Percentiles rank a stretch among this genome's conserved stretches.
phyloP scores from a whole-genome alignment of 371 early-diverging fungal species.

The Chytridiales sp. region DNA sequence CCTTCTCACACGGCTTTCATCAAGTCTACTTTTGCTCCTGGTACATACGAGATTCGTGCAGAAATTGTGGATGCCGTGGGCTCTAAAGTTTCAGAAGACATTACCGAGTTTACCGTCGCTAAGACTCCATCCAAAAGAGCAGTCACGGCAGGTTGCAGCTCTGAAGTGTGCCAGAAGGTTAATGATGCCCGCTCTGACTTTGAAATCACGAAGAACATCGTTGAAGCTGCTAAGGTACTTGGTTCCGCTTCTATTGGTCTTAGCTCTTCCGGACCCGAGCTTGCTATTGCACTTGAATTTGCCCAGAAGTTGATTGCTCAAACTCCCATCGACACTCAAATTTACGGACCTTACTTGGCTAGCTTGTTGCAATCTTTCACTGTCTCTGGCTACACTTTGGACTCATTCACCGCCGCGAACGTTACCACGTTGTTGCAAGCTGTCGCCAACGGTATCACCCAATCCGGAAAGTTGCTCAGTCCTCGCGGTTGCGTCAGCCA shows the following conservation, averaged over 20 bases:
- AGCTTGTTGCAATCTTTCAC: constrained; percentile 6
- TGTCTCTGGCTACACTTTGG: constrained; percentile 8
- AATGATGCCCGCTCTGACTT: background rate
- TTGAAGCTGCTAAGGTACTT: constrained; percentile 6
- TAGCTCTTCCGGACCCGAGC: constrained; percentile 5
- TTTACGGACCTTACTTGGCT: constrained; percentile 20
- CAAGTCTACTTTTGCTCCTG: constrained; percentile 4
- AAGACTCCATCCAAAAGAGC: background rate
- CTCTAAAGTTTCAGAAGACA: constrained; percentile 13
- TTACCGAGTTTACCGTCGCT: background rate
- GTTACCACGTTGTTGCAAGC: constrained; percentile 2
- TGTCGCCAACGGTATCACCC: constrained; percentile 1
- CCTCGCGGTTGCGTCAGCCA: constrained; percentile 14
- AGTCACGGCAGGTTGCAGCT: background rate
- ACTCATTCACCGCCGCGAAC: background rate
- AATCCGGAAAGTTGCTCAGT: constrained; percentile 1
- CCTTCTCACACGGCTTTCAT: constrained; percentile 10
- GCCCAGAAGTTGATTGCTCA: background rate
- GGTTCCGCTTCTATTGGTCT: constrained; percentile 13
- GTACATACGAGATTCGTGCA: constrained; percentile 18
- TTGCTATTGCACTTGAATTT: constrained; percentile 7
- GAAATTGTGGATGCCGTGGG: constrained; percentile 23
- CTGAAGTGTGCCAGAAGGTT: background rate
- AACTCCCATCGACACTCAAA: constrained; percentile 14
- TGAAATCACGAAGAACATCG: constrained; percentile 15